These are phyloP conservation scores for Balansia obtecta DNA, from an alignment of 2,329 filamentous ascomycete species.

Conservation along the genomic window DNA sequence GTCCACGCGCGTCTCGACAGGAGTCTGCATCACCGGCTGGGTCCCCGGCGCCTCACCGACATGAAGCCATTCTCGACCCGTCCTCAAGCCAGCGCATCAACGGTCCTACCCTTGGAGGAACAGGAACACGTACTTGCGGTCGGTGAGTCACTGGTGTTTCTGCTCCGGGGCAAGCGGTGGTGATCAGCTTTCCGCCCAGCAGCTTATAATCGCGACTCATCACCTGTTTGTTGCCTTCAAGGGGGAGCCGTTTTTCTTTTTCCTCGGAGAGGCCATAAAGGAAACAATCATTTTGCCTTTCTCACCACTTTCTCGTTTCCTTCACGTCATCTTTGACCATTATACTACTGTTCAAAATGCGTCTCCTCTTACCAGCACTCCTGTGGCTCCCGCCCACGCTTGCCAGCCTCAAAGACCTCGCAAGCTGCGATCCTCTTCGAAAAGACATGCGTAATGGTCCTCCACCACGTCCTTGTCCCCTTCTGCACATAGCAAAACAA, in stretches of 20 bases:
- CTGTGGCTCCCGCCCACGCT: slow-evolving; percentile 4
- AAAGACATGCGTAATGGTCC: slow-evolving; percentile 14
- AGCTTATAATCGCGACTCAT: background rate
- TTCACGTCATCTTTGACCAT: background rate
- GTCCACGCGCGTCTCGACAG: background rate
- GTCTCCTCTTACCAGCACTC: background rate
- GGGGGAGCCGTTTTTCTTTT: no score
- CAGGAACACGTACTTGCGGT: background rate
- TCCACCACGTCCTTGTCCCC: background rate
- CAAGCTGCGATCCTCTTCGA: slow-evolving; percentile 13
- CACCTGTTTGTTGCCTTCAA: no score
- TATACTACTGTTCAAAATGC: background rate
- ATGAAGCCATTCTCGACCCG: background rate
- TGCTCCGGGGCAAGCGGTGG: background rate
- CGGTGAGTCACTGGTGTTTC: background rate
- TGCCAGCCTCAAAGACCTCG: slow-evolving; percentile 12
- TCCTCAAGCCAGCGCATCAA: background rate
- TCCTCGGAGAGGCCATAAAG: no score
- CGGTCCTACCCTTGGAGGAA: slow-evolving; percentile 2
- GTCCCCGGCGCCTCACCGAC: background rate
- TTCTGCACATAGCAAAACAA: no score
- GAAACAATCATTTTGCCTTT: no score
- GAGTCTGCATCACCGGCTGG: background rate
- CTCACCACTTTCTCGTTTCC: background rate
- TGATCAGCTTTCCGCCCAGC: background rate